phyloP scores from a whole-genome alignment of 129 eudicot genomes.

The Saposhnikovia divaricata region DNA sequence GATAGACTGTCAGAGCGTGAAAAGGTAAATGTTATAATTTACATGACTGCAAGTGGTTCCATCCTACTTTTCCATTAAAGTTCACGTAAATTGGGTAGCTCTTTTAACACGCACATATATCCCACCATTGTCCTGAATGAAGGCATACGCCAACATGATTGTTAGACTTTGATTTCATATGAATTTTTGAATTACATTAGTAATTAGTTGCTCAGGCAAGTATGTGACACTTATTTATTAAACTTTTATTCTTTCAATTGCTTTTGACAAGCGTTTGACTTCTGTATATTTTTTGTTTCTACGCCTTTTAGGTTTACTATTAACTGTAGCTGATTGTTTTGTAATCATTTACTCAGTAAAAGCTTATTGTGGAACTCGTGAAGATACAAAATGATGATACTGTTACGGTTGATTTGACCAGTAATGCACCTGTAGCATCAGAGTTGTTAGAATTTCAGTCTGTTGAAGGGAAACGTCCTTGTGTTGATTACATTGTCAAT shows the following conservation, averaged over 20 bases:
- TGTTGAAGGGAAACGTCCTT: conserved; percentile 36
- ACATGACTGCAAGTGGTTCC: background rate
- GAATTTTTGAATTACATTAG: background rate
- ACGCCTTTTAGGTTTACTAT: background rate
- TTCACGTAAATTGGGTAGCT: background rate
- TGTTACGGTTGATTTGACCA: conserved; percentile 71
- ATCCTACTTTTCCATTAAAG: background rate
- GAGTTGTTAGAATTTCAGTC: conserved; percentile 64
- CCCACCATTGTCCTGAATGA: background rate
- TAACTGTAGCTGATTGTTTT: background rate
- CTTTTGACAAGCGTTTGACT: background rate
- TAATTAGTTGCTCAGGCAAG: background rate
- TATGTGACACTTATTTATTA: background rate
- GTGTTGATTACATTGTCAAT: conserved; percentile 35
- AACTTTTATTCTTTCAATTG: background rate
- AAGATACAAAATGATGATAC: conserved; percentile 74
- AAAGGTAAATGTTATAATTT: conserved; percentile 42
- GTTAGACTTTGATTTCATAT: background rate
- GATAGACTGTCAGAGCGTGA: conserved; percentile 79
- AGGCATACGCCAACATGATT: background rate
- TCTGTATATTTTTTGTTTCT: background rate
- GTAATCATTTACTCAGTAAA: conserved; percentile 35
- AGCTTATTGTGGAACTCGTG: conserved; percentile 63
- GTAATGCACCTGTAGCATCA: conserved; percentile 55
- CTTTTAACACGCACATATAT: background rate